Conservation (phyloP, 2,329 filamentous ascomycete species). For the Colletotrichum cuscutae region DNA sequence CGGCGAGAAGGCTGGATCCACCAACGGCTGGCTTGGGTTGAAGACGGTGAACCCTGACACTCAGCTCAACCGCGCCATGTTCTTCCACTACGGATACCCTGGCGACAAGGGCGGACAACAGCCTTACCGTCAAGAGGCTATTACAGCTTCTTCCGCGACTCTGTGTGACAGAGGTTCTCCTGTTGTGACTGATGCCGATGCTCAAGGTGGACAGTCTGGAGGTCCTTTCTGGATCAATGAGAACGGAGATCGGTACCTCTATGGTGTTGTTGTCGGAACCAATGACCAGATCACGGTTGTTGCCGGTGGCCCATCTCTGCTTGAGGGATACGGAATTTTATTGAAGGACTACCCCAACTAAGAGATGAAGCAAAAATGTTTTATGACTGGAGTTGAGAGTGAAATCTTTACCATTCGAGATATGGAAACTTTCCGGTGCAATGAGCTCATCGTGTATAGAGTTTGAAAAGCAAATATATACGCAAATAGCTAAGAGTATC, state of each 20-base stretch:
- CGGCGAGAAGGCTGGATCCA: conserved; percentile 39
- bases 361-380: background rate
- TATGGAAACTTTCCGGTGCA: no score
- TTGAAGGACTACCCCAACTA: conserved; percentile 22
- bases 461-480: no score
- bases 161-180: conserved; percentile 17
- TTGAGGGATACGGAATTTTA: conserved; percentile 14
- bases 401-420: no score
- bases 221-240: conserved; percentile 26
- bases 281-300: background rate
- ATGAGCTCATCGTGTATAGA: no score
- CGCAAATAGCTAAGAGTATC: no score
- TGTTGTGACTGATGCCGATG: conserved; percentile 21
- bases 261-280: conserved; percentile 17
- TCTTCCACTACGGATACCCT: conserved; percentile 39
- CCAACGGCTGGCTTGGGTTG: conserved; percentile 40
- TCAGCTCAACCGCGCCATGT: conserved; percentile 31
- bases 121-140: conserved; percentile 33
- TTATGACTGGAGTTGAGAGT: no score
- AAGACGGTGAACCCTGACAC: conserved; percentile 32
- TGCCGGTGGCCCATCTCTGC: conserved; percentile 15
- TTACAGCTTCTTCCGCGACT: conserved; percentile 21
- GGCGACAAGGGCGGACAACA: conserved; percentile 34
- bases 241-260: conserved; percentile 21
- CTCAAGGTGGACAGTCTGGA: conserved; percentile 19